Evolutionary conservation across 169 alveolate genomes (phyloP).

Genomic region (Plasmodium inui): DNA sequence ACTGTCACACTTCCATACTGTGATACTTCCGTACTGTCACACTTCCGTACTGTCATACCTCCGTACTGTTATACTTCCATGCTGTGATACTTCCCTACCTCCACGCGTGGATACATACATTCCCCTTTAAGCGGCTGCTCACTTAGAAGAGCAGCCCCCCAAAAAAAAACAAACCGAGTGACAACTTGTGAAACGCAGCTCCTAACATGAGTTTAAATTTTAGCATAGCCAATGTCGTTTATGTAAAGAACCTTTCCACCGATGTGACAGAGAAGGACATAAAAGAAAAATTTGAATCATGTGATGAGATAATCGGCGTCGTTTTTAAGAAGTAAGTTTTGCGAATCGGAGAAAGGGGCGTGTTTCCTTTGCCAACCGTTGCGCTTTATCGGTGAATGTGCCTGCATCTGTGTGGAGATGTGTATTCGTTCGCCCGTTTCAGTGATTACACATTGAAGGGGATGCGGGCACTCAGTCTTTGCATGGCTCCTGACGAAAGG

Average conservation of each 20-base stretch:
- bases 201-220: slow-evolving; percentile 75
- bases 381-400: not conserved
- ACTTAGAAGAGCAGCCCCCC: not conserved
- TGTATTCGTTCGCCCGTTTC: not conserved
- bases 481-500: not conserved
- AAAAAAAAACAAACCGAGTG: slow-evolving; percentile 12
- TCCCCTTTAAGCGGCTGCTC: not conserved
- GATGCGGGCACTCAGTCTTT: not conserved
- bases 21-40: not conserved
- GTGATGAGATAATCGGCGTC: slow-evolving; percentile 75
- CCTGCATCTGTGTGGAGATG: not conserved
- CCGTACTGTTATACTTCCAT: not conserved
- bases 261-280: slow-evolving; percentile 76
- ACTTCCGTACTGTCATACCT: not conserved
- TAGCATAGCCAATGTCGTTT: slow-evolving; percentile 78
- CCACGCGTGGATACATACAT: not conserved
- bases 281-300: slow-evolving; percentile 56
- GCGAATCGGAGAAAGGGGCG: not conserved
- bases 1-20: not conserved
- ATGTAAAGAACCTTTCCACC: slow-evolving; percentile 78
- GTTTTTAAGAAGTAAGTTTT: slow-evolving; percentile 72
- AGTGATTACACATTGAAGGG: not conserved
- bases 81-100: not conserved
- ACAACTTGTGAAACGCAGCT: not conserved
- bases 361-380: not conserved